Conservation (phyloP, 1,284 basidiomycete genomes). For the Marasmius oreades region DNA sequence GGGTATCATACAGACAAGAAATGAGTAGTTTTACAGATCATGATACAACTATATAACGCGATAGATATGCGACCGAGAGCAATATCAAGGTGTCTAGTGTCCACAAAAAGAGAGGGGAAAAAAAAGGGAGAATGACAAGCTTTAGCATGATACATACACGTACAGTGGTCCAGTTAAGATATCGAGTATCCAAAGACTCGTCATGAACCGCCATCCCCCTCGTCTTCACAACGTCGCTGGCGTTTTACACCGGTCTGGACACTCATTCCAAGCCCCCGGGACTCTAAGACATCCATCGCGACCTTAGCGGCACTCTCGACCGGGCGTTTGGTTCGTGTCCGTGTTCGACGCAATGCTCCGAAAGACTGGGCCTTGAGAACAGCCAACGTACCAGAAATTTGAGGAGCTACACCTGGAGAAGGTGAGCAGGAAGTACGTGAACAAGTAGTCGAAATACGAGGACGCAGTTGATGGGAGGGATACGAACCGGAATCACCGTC, state of each 20-base stretch:
- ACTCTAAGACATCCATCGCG: constrained; percentile 73
- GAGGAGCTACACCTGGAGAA: constrained; percentile 47
- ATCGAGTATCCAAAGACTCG: constrained; percentile 17
- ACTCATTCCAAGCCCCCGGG: constrained; percentile 67
- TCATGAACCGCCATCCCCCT: constrained; percentile 47
- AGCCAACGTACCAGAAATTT: constrained; percentile 74
- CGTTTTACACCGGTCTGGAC: constrained; percentile 48
- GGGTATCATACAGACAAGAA: constrained; percentile 14
- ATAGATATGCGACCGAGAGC: constrained; percentile 28
- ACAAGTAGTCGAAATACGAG: constrained; percentile 38
- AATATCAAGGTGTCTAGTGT: constrained; percentile 20
- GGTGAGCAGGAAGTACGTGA: constrained; percentile 64
- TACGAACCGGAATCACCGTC: constrained; percentile 50
- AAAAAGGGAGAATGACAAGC: constrained; percentile 18
- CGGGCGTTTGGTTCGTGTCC: constrained; percentile 65
- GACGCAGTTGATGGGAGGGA: constrained; percentile 32
- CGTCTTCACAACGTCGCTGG: constrained; percentile 55
- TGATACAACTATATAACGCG: constrained; percentile 16
- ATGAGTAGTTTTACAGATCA: constrained; percentile 17
- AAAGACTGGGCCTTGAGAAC: constrained; percentile 87
- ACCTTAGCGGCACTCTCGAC: constrained; percentile 72
- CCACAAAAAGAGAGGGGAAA: constrained; percentile 18
- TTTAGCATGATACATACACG: constrained; percentile 17
- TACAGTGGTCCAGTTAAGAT: constrained; percentile 3
- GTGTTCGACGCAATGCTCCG: constrained; percentile 74